These are phyloP conservation scores for Kwoniella sp. DNA, from an alignment of 768 basidiomycete genomes.

Conservation along the genomic window DNA sequence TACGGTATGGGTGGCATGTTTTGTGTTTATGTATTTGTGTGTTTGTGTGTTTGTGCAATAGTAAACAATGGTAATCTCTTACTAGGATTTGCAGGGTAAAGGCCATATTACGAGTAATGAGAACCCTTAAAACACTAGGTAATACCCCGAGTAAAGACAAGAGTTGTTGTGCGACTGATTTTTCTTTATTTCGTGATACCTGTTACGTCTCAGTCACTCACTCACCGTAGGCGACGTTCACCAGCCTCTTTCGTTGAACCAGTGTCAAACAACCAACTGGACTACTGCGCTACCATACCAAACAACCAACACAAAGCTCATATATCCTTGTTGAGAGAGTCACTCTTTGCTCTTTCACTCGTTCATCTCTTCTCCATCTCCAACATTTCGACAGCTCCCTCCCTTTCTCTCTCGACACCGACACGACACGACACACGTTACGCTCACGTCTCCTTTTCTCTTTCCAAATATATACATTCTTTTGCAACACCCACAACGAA, in stretches of 20 bases:
- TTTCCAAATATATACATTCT: constrained; percentile 7
- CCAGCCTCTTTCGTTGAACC: background rate
- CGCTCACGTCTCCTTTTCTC: background rate
- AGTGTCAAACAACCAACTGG: background rate
- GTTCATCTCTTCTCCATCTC: background rate
- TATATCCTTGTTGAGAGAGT: constrained; percentile 4
- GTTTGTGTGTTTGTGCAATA: background rate
- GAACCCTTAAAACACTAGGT: background rate
- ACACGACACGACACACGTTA: background rate
- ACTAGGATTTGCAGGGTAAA: background rate
- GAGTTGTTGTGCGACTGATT: constrained; percentile 10
- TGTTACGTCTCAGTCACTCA: background rate
- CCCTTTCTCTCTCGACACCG: background rate
- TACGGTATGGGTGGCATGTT: no score
- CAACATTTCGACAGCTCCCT: background rate
- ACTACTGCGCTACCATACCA: background rate
- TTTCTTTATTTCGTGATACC: constrained; percentile 6
- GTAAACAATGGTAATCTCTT: no score
- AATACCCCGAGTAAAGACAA: background rate
- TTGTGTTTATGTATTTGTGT: background rate
- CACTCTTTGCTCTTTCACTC: constrained; percentile 1
- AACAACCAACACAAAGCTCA: background rate
- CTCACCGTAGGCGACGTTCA: constrained; percentile 1
- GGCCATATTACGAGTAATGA: no score
- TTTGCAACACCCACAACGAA: constrained; percentile 1